Conservation (phyloP, 2,329 filamentous ascomycete species). For the Verticillium longisporum region DNA sequence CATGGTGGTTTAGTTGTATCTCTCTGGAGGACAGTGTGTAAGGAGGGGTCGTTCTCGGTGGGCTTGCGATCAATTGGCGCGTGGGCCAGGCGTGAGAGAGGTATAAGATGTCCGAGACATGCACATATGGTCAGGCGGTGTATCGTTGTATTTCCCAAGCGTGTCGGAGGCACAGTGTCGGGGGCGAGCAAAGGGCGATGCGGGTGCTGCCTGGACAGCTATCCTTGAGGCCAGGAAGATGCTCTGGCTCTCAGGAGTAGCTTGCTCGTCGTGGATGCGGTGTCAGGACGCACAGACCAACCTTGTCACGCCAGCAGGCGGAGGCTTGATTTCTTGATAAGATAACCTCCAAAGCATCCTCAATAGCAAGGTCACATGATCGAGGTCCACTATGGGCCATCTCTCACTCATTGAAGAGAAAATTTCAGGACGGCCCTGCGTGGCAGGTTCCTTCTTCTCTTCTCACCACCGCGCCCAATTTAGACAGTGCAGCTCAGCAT, state of each 20-base stretch:
- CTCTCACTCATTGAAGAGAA: not conserved
- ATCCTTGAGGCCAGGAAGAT: not conserved
- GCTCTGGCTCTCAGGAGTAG: not conserved
- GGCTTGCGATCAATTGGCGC: slow-evolving; percentile 18
- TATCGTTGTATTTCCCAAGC: not conserved
- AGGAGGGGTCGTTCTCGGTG: slow-evolving; percentile 15
- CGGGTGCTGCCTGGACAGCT: not conserved
- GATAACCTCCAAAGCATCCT: not conserved
- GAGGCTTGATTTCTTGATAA: not conserved
- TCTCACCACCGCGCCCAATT: slow-evolving; percentile 61
- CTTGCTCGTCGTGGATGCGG: not conserved
- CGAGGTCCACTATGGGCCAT: not conserved
- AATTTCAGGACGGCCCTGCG: slow-evolving; percentile 4
- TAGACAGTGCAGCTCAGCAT: slow-evolving; percentile 82
- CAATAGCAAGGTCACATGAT: slow-evolving; percentile 8
- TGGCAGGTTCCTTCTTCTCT: slow-evolving; percentile 26
- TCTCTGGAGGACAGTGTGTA: slow-evolving; percentile 11
- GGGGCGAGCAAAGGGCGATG: not conserved
- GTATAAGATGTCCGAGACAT: slow-evolving; percentile 5
- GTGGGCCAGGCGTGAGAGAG: slow-evolving; percentile 14
- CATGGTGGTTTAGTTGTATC: slow-evolving; percentile 49
- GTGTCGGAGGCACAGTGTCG: not conserved
- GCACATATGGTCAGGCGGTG: not conserved
- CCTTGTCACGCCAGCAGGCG: not conserved
- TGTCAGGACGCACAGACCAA: slow-evolving; percentile 2